phyloP scores from a whole-genome alignment of 768 basidiomycete genomes.

The Rhizopogon rudus region DNA sequence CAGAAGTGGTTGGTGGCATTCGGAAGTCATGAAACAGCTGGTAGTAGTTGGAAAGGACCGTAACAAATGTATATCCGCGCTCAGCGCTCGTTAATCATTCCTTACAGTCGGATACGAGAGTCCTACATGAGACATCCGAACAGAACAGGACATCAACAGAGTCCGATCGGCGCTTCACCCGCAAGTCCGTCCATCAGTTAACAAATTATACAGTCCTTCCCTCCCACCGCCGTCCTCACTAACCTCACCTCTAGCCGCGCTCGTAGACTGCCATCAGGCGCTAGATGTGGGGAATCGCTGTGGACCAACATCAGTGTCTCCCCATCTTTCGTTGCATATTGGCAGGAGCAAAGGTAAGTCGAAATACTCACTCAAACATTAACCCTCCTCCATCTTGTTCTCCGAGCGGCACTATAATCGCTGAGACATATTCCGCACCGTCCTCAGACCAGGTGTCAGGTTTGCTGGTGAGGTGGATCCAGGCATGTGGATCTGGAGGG shows the following conservation, averaged over 20 bases:
- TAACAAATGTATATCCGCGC: too few relatives aligned
- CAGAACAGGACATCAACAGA: neutral
- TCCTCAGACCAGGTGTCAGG: conserved; percentile 12
- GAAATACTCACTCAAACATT: conserved; percentile 46
- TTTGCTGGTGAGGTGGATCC: conserved; percentile 4
- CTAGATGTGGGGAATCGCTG: conserved; percentile 44
- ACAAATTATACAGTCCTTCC: conserved; percentile 41
- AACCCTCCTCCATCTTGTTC: conserved; percentile 37
- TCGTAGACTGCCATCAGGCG: conserved; percentile 38
- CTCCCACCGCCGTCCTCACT: conserved; percentile 22
- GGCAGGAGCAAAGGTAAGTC: neutral
- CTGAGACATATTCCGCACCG: conserved; percentile 9
- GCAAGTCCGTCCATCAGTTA: conserved; percentile 12
- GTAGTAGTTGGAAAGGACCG: too few relatives aligned
- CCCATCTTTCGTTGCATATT: neutral
- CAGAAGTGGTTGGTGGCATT: too few relatives aligned
- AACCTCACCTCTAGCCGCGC: conserved; percentile 43
- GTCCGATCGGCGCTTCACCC: too few relatives aligned
- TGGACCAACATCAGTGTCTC: neutral
- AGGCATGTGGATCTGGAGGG: neutral
- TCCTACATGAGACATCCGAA: neutral
- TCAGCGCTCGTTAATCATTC: too few relatives aligned
- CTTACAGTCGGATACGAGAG: neutral
- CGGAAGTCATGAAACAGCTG: too few relatives aligned
- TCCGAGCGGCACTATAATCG: conserved; percentile 38